Evolutionary conservation across 2,329 filamentous ascomycete genomes (phyloP), one percentile per base, ranked within the genome.

Genomic region (Trichoderma breve): DNA sequence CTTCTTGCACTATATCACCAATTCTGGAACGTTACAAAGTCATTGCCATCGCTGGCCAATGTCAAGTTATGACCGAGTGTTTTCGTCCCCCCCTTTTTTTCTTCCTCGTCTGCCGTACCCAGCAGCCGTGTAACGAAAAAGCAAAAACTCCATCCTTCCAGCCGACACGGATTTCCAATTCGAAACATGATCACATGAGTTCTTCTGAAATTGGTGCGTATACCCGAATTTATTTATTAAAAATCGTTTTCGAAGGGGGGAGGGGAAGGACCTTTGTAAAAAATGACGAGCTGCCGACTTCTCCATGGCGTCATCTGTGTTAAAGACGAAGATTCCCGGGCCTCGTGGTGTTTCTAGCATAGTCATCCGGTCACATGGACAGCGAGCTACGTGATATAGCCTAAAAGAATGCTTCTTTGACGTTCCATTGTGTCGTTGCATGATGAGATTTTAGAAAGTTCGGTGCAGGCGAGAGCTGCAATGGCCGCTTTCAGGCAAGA

Each of bases 231-330:
- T 8, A 39, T 51, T 28, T 28, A 66, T 39, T 24, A 34, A 30
- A 34, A 34, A 14, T 34, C 32, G 11, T 34, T 34, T 34, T 6
- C 5, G 12, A 34, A 6, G 32, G 32, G 5, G 32, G 32, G 24
- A 24, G n/a, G 12, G n/a, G 8, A 9, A 26, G 30, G 28, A 32
- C 12, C 15, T 28, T 21, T 47, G 15, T 51, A 1, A 32, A 14
- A 47, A 12, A 68, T 68, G 65, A 68, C 65, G 65, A 60, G 65
- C 65, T 69, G n/a, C 26, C 36, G 47, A 53, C 55, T 69, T 61
- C 18, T 68, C 32, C 55, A 60, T 68, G 55, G 65, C 64, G 64
- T 58, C 21, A 60, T 68, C 26, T 21, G 65, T 47, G 26, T 47
- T 60, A 14, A 68, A 47, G 53, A 60, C 11, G 4, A 58, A 14